These are phyloP conservation scores for Zymoseptoria ardabiliae DNA, from an alignment of 2,329 filamentous ascomycete genomes.

Conservation along the genomic window DNA sequence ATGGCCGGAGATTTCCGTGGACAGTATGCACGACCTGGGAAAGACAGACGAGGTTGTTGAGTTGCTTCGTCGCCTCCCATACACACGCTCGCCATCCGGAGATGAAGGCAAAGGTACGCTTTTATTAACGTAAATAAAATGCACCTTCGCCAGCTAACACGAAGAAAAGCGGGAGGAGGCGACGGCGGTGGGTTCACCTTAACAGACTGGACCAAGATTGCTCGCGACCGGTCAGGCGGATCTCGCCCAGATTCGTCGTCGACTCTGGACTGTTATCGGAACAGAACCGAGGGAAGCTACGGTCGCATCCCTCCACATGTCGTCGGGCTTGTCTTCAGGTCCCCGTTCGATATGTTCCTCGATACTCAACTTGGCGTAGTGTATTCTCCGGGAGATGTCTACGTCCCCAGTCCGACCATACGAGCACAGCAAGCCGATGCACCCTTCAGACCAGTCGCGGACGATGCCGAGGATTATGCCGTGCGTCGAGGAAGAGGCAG, in stretches of 20 bases:
- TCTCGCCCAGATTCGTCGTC: background rate
- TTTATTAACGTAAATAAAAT: background rate
- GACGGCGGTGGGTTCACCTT: background rate
- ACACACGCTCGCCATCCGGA: background rate
- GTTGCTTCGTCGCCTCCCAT: conserved; percentile 5
- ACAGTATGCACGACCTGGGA: conserved; percentile 1
- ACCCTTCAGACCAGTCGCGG: background rate
- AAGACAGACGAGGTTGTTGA: conserved; percentile 5
- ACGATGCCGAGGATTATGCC: background rate
- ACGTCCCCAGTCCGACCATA: background rate
- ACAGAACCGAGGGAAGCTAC: background rate
- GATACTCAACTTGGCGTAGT: conserved; percentile 1
- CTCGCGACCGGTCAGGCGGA: background rate
- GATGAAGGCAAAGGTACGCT: background rate
- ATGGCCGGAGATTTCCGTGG: conserved; percentile 1
- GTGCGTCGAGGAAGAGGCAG: background rate
- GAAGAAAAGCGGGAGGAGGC: background rate
- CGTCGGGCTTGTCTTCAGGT: background rate
- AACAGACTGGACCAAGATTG: background rate
- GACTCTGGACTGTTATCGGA: background rate
- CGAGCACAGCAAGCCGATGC: background rate
- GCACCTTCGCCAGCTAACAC: background rate
- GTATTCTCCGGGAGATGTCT: background rate
- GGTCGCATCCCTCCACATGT: background rate
- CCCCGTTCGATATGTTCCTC: background rate